Evolutionary conservation across 768 basidiomycete species (phyloP), one percentile per base, ranked within the genome.

Genomic region (Zangia roseola): DNA sequence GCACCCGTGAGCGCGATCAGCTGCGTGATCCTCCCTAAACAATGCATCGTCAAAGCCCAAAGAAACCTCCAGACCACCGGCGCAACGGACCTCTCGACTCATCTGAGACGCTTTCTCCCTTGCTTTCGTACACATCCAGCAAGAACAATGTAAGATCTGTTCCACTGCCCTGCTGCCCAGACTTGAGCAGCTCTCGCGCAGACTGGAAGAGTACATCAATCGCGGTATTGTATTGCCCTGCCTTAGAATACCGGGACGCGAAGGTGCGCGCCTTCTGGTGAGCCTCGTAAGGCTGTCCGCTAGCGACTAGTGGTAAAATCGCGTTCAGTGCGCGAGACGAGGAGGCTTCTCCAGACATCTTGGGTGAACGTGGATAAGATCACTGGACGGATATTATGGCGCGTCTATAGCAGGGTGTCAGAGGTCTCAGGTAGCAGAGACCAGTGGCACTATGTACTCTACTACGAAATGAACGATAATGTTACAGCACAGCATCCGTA

Each of bases 201-300:
- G 85, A 86, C 61, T 93, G 88, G 70, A 97, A 97, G 42, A 97
- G 82, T 5, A 98, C 88, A 67, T 94, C 88, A 68, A 93, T 88
- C 16, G 97, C 94, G 13, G 85, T 85, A 61, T 86, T 85, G 62
- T 86, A 85, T 57, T 94, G 87, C 3, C 74, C 75, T 4, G 89
- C 81, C 73, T 93, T 92, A 43, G 77, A 74, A 65, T 91, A 91
- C 59, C 94, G 80, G 4, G 94, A 85, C 5, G 92, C 92, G 56
- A 95, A 97, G 16, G 94, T 97, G 23, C 95, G 82, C 10, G 94
- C 92, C 70, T 97, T 97, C 69, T 97, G 94, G 60, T 97, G 95
- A 0, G 94, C 94, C 53, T 94, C 91, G 67, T 97, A 97, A 13
- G 78, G 69, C 30, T 93, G 91, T 10, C 85, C 81, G 10, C 75